These are phyloP conservation scores for Fusarium dimerum DNA, from an alignment of 2,329 filamentous ascomycete genomes.

Conservation along the genomic window DNA sequence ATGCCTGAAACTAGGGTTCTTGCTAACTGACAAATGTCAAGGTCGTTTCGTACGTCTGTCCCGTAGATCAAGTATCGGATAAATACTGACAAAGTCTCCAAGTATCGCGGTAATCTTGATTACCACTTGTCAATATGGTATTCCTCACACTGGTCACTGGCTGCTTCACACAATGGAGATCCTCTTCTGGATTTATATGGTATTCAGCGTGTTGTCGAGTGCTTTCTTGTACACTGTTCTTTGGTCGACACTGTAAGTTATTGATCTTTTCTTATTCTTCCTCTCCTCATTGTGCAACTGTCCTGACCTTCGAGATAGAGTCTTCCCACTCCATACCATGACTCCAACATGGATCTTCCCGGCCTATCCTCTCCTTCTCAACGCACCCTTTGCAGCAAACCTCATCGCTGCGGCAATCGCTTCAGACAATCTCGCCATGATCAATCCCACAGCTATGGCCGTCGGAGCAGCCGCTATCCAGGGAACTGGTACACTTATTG, in stretches of 20 bases:
- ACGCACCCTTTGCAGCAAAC: slow-evolving; percentile 70
- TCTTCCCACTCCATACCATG: slow-evolving; percentile 74
- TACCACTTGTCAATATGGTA: slow-evolving; percentile 76
- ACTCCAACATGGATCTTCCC: slow-evolving; percentile 89
- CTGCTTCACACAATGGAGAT: slow-evolving; percentile 60
- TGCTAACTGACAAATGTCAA: slow-evolving; percentile 20
- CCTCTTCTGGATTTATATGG: slow-evolving; percentile 74
- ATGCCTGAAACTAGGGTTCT: slow-evolving; percentile 7
- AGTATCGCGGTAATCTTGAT: slow-evolving; percentile 76
- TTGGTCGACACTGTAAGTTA: slow-evolving; percentile 59
- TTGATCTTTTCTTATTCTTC: too few relatives aligned
- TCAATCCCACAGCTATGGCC: slow-evolving; percentile 49
- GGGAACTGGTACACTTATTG: slow-evolving; percentile 57
- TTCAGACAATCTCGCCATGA: slow-evolving; percentile 12
- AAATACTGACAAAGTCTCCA: slow-evolving; percentile 2
- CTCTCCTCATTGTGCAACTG: too few relatives aligned
- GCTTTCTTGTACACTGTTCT: slow-evolving; percentile 74
- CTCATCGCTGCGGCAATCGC: slow-evolving; percentile 46
- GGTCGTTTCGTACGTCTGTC: slow-evolving; percentile 44
- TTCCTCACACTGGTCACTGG: slow-evolving; percentile 63
- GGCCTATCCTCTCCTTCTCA: slow-evolving; percentile 77
- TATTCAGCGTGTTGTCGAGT: slow-evolving; percentile 66
- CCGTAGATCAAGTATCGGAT: not conserved
- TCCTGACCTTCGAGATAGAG: slow-evolving; percentile 32
- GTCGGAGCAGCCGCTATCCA: slow-evolving; percentile 52